phyloP scores from a whole-genome alignment of 1,284 basidiomycete genomes.

The Leccinum brunneo-olivaceum region DNA sequence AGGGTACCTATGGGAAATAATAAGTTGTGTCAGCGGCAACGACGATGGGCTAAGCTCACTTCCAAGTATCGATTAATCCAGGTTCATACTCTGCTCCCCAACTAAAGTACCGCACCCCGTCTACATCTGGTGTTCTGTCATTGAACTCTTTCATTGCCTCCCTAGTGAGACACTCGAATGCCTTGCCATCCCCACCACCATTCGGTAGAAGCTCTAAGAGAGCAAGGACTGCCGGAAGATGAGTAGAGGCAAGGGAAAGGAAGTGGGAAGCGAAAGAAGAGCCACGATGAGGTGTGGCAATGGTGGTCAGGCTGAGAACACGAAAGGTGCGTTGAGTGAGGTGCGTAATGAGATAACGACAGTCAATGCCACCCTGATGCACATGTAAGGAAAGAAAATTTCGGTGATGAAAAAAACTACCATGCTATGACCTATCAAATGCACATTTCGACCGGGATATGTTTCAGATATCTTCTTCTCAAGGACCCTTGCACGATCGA shows the following conservation, averaged over 20 bases:
- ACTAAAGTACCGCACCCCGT: conserved; percentile 80
- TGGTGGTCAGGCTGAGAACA: conserved; percentile 85
- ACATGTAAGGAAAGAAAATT: conserved; percentile 10
- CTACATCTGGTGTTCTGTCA: conserved; percentile 70
- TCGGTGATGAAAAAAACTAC: conserved; percentile 34
- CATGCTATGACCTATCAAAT: conserved; percentile 91
- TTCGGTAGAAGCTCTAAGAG: conserved; percentile 77
- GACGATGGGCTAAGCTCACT: conserved; percentile 34
- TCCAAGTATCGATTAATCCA: conserved; percentile 84
- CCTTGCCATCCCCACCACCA: conserved; percentile 79
- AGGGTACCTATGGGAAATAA: conserved; percentile 48
- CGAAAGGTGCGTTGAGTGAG: conserved; percentile 58
- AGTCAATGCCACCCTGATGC: conserved; percentile 83
- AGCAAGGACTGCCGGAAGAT: conserved; percentile 57
- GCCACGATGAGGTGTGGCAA: conserved; percentile 87
- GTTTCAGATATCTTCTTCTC: conserved; percentile 71
- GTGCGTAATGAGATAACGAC: conserved; percentile 78
- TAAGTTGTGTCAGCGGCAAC: not conserved
- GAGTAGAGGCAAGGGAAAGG: conserved; percentile 70
- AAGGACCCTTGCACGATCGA: conserved; percentile 85
- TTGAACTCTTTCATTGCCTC: conserved; percentile 87
- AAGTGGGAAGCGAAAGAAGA: conserved; percentile 93
- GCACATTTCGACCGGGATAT: conserved; percentile 77
- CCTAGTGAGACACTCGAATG: conserved; percentile 84
- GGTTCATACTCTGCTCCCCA: conserved; percentile 91